Percentiles rank a stretch among this genome's conserved stretches.
phyloP scores from a whole-genome alignment of 805 yeast genomes.

The Candida saitoana region DNA sequence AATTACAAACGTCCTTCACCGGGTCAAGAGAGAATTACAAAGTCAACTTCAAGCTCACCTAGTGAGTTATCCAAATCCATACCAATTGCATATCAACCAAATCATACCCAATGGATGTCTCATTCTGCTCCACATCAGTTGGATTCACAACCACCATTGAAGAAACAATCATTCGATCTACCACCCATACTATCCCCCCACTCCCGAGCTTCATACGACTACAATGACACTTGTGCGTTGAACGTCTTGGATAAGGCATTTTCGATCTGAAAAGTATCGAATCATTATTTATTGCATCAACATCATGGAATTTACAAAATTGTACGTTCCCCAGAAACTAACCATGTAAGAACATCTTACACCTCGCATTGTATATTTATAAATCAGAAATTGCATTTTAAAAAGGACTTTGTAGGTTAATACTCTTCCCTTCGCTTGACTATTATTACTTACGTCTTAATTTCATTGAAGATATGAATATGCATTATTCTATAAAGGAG shows the following conservation, averaged over 20 bases:
- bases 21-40: neutral
- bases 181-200: neutral
- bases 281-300: too few relatives aligned
- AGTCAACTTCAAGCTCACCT: neutral
- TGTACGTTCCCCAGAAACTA: too few relatives aligned
- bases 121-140: neutral
- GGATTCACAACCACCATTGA: neutral
- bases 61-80: neutral
- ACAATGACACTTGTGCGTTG: constrained; percentile 1
- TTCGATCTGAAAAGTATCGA: neutral
- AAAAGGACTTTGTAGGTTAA: too few relatives aligned
- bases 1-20: neutral
- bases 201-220: neutral
- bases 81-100: neutral
- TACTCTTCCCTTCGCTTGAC: neutral
- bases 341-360: neutral
- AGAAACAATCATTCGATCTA: neutral
- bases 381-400: constrained; percentile 2
- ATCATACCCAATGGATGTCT: neutral
- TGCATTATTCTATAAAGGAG: neutral
- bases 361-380: neutral
- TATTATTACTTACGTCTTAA: too few relatives aligned
- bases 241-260: constrained; percentile 6
- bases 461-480: neutral
- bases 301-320: too few relatives aligned